Conservation (phyloP, 2,329 filamentous ascomycete genomes). For the Arthrobotrys sinensis region DNA sequence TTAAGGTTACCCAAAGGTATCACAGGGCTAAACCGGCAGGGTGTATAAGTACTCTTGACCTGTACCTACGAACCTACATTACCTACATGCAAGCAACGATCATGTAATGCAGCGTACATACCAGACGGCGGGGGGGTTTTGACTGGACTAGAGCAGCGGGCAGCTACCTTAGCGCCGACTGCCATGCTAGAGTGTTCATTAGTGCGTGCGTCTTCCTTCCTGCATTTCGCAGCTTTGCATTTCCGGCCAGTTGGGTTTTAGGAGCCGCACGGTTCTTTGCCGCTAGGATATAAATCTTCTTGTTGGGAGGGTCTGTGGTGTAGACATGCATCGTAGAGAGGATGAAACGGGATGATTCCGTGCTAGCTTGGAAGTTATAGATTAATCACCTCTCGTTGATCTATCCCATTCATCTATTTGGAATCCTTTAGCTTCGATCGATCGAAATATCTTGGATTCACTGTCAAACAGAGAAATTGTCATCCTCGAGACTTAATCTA, state of each 20-base stretch:
- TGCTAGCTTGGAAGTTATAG: background rate
- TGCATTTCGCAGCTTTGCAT: background rate
- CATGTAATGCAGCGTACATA: background rate
- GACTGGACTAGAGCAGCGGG: constrained; percentile 9
- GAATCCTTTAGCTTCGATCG: no score
- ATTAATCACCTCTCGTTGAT: no score
- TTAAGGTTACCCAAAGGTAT: background rate
- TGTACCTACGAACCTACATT: no score
- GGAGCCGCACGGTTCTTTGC: constrained; percentile 24
- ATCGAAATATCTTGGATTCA: no score
- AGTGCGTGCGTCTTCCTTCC: constrained; percentile 8
- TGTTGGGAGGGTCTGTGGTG: background rate
- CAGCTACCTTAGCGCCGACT: constrained; percentile 6
- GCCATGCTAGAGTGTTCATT: background rate
- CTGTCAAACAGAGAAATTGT: background rate
- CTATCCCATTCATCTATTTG: no score
- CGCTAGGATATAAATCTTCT: constrained; percentile 10
- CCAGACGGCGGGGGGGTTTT: background rate
- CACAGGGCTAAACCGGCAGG: background rate
- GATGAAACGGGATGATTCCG: constrained; percentile 8
- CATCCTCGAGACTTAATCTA: background rate
- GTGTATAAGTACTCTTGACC: background rate
- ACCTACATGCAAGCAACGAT: background rate
- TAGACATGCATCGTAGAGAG: background rate
- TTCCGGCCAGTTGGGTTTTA: constrained; percentile 5